These are phyloP conservation scores for Vicia villosa DNA, from an alignment of 306 rosid species.

Conservation along the genomic window DNA sequence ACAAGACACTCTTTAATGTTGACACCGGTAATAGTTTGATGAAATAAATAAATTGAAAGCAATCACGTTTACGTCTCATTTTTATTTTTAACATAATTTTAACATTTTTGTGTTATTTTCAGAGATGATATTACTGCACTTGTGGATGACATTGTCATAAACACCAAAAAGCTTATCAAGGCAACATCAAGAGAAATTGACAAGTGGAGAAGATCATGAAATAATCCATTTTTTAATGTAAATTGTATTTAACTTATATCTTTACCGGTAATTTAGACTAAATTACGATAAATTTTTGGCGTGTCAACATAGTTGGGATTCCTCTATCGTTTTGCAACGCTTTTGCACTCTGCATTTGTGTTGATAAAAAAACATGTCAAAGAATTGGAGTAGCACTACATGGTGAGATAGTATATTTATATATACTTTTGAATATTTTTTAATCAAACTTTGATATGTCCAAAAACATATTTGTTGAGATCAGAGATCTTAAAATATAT, in stretches of 20 bases:
- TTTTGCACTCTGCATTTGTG: too few relatives aligned
- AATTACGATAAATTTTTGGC: constrained; percentile 7
- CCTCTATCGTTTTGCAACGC: neutral
- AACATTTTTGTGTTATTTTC: constrained; percentile 26
- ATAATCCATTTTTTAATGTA: constrained; percentile 19
- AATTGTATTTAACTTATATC: constrained; percentile 21
- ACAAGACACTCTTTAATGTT: neutral
- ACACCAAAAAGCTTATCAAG: constrained; percentile 65
- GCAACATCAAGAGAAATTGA: constrained; percentile 73
- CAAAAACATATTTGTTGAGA: too few relatives aligned
- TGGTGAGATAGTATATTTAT: too few relatives aligned
- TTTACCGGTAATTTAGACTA: neutral
- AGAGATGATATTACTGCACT: constrained; percentile 75
- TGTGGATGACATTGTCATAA: constrained; percentile 69
- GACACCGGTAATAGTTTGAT: too few relatives aligned
- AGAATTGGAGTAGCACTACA: too few relatives aligned
- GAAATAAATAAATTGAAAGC: too few relatives aligned
- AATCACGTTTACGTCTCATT: too few relatives aligned
- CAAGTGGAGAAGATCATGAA: constrained; percentile 70
- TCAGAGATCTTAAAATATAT: too few relatives aligned
- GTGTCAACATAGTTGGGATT: neutral
- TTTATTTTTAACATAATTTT: neutral
- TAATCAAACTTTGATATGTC: too few relatives aligned
- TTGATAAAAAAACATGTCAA: too few relatives aligned
- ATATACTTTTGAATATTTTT: too few relatives aligned